Percentiles rank a stretch among this genome's conserved stretches.
Evolutionary conservation across 2,329 filamentous ascomycete genomes (phyloP).

Genomic region (Exophiala oligosperma): DNA sequence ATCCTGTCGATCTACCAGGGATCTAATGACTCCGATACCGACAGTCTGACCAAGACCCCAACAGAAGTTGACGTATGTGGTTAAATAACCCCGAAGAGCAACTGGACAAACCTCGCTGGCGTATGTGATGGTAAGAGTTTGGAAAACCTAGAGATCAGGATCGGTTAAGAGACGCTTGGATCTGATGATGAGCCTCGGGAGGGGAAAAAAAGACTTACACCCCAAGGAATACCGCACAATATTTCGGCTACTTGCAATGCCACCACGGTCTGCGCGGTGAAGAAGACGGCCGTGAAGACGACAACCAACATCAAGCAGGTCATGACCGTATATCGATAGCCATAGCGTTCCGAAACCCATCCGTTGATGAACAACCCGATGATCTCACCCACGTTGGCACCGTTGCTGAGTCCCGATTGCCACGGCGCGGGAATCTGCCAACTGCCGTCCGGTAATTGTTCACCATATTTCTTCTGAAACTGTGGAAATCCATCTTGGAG

Average conservation of each 20-base stretch:
- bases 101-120: conserved; percentile 51
- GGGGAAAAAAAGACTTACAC: conserved; percentile 21
- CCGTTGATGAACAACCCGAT: conserved; percentile 55
- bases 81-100: conserved; percentile 46
- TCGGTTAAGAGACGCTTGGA: not conserved
- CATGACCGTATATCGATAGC: conserved; percentile 54
- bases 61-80: conserved; percentile 42
- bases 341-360: conserved; percentile 52
- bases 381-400: conserved; percentile 34
- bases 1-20: conserved; percentile 47
- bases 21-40: conserved; percentile 52
- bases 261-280: conserved; percentile 51
- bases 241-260: conserved; percentile 52
- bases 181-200: not conserved
- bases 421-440: conserved; percentile 34
- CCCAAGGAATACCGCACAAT: conserved; percentile 52
- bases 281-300: conserved; percentile 52
- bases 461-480: conserved; percentile 36
- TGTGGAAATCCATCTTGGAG: conserved; percentile 34
- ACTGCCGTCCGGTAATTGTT: conserved; percentile 29
- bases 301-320: conserved; percentile 47
- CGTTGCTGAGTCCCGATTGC: conserved; percentile 36
- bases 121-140: conserved; percentile 49
- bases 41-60: conserved; percentile 51
- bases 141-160: conserved; percentile 40